phyloP scores from a whole-genome alignment of 2,329 filamentous ascomycete genomes.

The Berkeleyomyces basicola region DNA sequence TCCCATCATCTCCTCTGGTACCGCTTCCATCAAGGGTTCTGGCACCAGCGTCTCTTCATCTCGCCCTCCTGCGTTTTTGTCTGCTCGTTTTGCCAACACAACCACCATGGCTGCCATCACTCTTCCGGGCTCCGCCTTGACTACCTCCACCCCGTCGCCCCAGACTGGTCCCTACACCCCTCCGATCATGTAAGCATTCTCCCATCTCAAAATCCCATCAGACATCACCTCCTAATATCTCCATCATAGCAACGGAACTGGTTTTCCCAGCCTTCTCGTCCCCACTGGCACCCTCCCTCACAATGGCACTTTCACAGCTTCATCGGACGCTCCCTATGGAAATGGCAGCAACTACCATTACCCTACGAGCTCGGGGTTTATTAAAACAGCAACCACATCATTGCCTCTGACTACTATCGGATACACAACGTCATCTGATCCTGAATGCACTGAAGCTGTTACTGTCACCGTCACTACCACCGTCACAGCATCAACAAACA shows the following conservation, averaged over 20 bases:
- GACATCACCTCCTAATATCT: neutral
- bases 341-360: neutral
- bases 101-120: slow-evolving; percentile 10
- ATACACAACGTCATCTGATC: neutral
- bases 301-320: neutral
- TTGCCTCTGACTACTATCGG: slow-evolving; percentile 6
- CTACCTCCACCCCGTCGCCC: neutral
- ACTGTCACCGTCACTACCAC: slow-evolving; percentile 13
- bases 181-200: slow-evolving; percentile 5
- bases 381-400: neutral
- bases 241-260: neutral
- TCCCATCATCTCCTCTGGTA: neutral
- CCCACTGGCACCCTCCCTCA: neutral
- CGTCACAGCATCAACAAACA: neutral
- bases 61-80: neutral
- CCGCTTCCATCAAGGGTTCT: neutral
- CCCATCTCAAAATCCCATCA: neutral
- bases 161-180: neutral
- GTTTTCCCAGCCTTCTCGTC: slow-evolving; percentile 1
- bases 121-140: slow-evolving; percentile 7
- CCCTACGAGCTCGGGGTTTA: neutral
- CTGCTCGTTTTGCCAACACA: neutral
- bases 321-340: neutral
- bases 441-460: neutral
- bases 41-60: neutral